These are phyloP conservation scores for Zanthoxylum bungeanum DNA, from an alignment of 345 rosid species.

Conservation along the genomic window DNA sequence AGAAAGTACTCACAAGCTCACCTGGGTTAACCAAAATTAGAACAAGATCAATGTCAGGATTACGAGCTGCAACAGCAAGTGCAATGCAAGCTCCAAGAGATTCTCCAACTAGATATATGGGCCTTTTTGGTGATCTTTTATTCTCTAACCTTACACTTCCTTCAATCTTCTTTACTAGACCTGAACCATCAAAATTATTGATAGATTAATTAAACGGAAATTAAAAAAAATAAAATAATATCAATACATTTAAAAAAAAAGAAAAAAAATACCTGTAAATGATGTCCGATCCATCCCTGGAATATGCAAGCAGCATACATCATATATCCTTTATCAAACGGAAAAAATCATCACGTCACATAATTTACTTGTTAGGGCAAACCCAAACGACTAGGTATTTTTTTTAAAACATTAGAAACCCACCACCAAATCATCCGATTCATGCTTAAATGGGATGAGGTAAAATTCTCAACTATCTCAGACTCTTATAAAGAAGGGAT, in stretches of 20 bases:
- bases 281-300: constrained; percentile 70
- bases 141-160: constrained; percentile 40
- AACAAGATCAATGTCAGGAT: constrained; percentile 60
- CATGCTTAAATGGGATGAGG: too few species aligned
- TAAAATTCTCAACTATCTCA: too few species aligned
- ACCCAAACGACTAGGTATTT: too few species aligned
- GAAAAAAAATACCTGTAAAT: constrained; percentile 40
- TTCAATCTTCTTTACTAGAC: constrained; percentile 59
- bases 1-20: constrained; percentile 7
- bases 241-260: too few species aligned
- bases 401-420: too few species aligned
- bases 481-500: too few species aligned
- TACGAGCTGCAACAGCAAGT: constrained; percentile 63
- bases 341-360: background rate
- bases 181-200: constrained; percentile 31
- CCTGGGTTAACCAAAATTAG: constrained; percentile 78
- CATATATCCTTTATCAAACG: constrained; percentile 53
- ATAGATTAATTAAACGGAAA: background rate
- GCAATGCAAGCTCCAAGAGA: constrained; percentile 81
- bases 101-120: constrained; percentile 81
- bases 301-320: constrained; percentile 76
- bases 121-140: constrained; percentile 39
- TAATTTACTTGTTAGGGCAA: too few species aligned
- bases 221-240: background rate
- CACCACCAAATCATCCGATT: too few species aligned